Percentiles rank a stretch among this genome's conserved stretches.
Evolutionary conservation across 768 basidiomycete genomes (phyloP).

Genomic region (Lactifluus echinatus): DNA sequence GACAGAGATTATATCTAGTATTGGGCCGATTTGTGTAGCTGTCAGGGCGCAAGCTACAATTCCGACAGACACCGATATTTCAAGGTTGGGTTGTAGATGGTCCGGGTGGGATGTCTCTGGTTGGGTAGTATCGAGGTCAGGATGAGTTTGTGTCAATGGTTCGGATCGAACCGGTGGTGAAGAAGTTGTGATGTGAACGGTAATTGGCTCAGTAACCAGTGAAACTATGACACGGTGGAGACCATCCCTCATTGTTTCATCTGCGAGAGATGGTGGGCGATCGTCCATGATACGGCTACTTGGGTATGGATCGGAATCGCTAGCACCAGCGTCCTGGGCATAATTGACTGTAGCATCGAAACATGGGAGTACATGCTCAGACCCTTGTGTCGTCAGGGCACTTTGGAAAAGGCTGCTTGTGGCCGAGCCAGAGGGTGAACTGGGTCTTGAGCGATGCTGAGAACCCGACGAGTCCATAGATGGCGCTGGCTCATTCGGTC

Average conservation of each 20-base stretch:
- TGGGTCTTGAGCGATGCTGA: slow-evolving; percentile 28
- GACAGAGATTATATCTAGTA: slow-evolving; percentile 27
- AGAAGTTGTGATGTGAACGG: slow-evolving; percentile 17
- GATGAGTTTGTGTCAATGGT: background rate
- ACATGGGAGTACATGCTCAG: background rate
- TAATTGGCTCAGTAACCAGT: slow-evolving; percentile 14
- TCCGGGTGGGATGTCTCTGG: background rate
- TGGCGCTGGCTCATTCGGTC: slow-evolving; percentile 54
- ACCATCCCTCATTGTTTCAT: background rate
- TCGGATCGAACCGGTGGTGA: background rate
- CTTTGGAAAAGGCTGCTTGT: slow-evolving; percentile 74
- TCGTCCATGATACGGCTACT: background rate
- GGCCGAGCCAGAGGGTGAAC: slow-evolving; percentile 34
- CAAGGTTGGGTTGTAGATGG: slow-evolving; percentile 12
- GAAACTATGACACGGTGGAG: slow-evolving; percentile 12
- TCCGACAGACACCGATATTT: slow-evolving; percentile 12
- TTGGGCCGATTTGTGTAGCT: slow-evolving; percentile 8
- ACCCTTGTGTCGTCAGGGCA: slow-evolving; percentile 28
- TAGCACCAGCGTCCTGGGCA: background rate
- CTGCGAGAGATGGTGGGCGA: background rate
- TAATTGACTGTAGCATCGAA: background rate
- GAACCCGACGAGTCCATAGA: slow-evolving; percentile 74
- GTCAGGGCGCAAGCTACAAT: slow-evolving; percentile 19
- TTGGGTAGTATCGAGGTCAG: background rate
- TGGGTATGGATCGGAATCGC: background rate